phyloP scores from a whole-genome alignment of 192 early-diverging fungal genomes.

The Coemansia asiatica region DNA sequence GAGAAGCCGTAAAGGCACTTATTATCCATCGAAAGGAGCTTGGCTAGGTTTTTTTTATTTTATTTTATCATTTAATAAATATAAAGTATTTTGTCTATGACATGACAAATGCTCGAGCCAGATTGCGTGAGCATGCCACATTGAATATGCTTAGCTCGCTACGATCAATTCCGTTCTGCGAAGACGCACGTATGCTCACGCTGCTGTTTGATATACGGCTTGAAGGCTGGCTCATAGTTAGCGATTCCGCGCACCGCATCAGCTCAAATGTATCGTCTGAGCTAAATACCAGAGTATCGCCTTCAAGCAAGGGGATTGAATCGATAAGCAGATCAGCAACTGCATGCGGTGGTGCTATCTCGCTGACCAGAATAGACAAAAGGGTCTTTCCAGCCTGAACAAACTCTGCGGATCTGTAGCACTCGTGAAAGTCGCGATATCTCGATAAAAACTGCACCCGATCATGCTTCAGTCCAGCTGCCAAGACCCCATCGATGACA shows the following conservation, averaged over 20 bases:
- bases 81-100: not conserved
- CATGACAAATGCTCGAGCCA: conserved; percentile 41
- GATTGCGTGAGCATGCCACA: conserved; percentile 45
- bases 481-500: conserved; percentile 42
- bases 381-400: conserved; percentile 50
- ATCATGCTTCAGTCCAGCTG: conserved; percentile 27
- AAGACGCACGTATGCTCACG: too few relatives aligned
- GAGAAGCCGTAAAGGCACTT: conserved; percentile 64
- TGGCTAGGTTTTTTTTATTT: conserved; percentile 12
- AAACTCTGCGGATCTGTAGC: conserved; percentile 36
- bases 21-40: conserved; percentile 45
- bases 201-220: not conserved
- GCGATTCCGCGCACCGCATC: conserved; percentile 66
- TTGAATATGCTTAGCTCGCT: conserved; percentile 37
- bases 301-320: conserved; percentile 62
- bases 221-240: conserved; percentile 15
- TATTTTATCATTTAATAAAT: not conserved
- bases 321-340: conserved; percentile 59
- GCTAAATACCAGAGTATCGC: conserved; percentile 59
- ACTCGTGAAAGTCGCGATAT: conserved; percentile 63
- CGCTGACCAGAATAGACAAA: conserved; percentile 47
- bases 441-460: conserved; percentile 58
- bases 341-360: conserved; percentile 58
- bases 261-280: conserved; percentile 61
- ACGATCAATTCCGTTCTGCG: conserved; percentile 1